phyloP scores from a whole-genome alignment of 306 rosid genomes.

The Quercus aquifolioides region DNA sequence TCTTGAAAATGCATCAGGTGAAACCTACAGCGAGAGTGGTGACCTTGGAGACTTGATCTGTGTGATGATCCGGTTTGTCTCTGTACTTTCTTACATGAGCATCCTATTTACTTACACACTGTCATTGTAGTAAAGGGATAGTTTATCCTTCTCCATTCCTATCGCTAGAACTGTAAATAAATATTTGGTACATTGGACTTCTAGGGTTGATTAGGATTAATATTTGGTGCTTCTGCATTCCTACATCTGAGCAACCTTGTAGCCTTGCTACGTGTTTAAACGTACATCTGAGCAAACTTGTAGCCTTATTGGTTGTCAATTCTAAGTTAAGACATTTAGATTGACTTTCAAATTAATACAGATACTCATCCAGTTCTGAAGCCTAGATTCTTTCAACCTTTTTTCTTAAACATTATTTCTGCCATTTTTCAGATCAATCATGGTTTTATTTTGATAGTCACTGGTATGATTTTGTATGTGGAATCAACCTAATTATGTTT shows the following conservation, averaged over 20 bases:
- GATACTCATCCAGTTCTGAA: too few relatives aligned
- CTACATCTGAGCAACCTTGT: not conserved
- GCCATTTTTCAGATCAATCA: too few relatives aligned
- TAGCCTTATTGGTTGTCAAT: too few relatives aligned
- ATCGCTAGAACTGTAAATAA: not conserved
- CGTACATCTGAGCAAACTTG: too few relatives aligned
- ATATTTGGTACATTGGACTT: not conserved
- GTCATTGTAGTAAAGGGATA: not conserved
- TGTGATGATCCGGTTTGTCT: conserved; percentile 47
- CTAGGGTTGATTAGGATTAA: not conserved
- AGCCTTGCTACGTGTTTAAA: not conserved
- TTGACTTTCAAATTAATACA: too few relatives aligned
- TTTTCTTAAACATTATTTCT: too few relatives aligned
- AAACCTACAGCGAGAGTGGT: conserved; percentile 47
- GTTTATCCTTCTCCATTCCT: not conserved
- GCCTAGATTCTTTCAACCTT: too few relatives aligned
- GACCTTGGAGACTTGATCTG: conserved; percentile 30
- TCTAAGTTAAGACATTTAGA: too few relatives aligned
- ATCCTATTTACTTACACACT: conserved; percentile 1
- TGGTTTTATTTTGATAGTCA: too few relatives aligned
- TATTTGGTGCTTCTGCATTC: not conserved
- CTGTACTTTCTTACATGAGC: conserved; percentile 21
- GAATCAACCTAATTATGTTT: too few relatives aligned
- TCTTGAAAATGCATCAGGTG: conserved; percentile 44
- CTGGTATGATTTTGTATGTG: too few relatives aligned